Base-by-base conservation (phyloP, 768 basidiomycete species). In the Hydnomerulius pinastri region DNA sequence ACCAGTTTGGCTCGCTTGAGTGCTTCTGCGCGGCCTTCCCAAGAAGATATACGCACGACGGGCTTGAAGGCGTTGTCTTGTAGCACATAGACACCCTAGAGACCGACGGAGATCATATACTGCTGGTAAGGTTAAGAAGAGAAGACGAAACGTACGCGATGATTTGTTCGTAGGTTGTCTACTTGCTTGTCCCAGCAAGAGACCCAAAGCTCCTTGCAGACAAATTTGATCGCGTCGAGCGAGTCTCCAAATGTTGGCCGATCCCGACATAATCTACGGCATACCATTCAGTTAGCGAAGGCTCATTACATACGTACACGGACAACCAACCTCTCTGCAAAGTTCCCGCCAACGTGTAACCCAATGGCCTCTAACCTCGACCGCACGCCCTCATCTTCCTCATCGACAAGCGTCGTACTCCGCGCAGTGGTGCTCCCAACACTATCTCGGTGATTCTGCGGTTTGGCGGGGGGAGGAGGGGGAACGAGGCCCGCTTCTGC, bases 181-280 rank as follows among this genome's bases (percentile, higher is more conserved):
- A 97, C 91, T 65, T 96, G 95, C 64, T 95, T 95, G 45, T 93
- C 90, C 86, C 91, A 97, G 48, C 87, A 88, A 18, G 86, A 83
- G 0, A 82, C 75, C 91, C 94, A 98, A n/a, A 98, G 72, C 49
- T 98, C 94, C 63, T 98, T 98, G 73, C 94, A 98, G 50, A 98
- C 79, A 62, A 97, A 97, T 68, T 98, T 97, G 72, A 98, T 85
- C 9, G 82, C 85, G 53, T 98, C 95, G 6, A 98, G 76, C 1
- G 92, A 88, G 63, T 95, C 89, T 0, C 82, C 68, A 50, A 96
- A 90, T 46, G 90, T 76, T 27, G 82, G 74, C 57, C 86, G 76
- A 54, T 91, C 86, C 29, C 86, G 79, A 64, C 87, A 87, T 50
- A 96, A 66, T 55, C 94, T 96, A 60, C 7, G 23, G 23, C 35